phyloP scores from a whole-genome alignment of 177 flowering plant genomes.

The Vitis hybrid region DNA sequence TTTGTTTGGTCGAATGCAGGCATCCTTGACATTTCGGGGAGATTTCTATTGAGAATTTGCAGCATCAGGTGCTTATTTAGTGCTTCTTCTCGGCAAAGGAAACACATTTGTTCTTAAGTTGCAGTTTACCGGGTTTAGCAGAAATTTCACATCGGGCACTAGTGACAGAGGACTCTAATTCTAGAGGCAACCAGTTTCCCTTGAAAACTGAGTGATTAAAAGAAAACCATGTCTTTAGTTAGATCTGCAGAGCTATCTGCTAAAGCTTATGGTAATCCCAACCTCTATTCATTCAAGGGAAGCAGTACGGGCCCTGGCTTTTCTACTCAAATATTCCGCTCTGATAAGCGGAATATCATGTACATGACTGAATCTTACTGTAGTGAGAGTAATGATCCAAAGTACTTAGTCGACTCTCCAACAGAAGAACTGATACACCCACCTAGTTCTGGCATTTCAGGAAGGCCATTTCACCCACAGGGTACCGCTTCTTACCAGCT shows the following conservation, averaged over 20 bases:
- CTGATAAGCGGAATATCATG: conserved; percentile 39
- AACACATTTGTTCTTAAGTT: neutral
- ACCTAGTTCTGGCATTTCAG: conserved; percentile 32
- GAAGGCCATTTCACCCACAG: conserved; percentile 25
- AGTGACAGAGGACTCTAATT: conserved; percentile 5
- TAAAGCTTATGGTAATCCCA: conserved; percentile 38
- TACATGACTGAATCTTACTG: conserved; percentile 38
- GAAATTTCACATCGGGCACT: neutral
- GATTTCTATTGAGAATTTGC: too few species aligned
- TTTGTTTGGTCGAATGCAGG: neutral
- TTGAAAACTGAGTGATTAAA: neutral
- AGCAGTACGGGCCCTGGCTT: conserved; percentile 28
- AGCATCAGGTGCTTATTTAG: neutral
- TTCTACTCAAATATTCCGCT: conserved; percentile 33
- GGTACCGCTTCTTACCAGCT: conserved; percentile 27
- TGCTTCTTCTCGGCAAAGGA: neutral
- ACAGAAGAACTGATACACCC: conserved; percentile 45
- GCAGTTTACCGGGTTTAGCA: conserved; percentile 4
- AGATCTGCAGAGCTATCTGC: conserved; percentile 51
- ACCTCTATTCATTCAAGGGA: conserved; percentile 41
- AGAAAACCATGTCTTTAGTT: conserved; percentile 57
- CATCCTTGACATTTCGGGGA: too few species aligned
- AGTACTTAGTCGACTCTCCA: conserved; percentile 58
- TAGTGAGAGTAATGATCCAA: conserved; percentile 49
- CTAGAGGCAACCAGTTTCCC: neutral